Evolutionary conservation across 2,329 filamentous ascomycete genomes (phyloP).

Genomic region (Curvularia sp.): DNA sequence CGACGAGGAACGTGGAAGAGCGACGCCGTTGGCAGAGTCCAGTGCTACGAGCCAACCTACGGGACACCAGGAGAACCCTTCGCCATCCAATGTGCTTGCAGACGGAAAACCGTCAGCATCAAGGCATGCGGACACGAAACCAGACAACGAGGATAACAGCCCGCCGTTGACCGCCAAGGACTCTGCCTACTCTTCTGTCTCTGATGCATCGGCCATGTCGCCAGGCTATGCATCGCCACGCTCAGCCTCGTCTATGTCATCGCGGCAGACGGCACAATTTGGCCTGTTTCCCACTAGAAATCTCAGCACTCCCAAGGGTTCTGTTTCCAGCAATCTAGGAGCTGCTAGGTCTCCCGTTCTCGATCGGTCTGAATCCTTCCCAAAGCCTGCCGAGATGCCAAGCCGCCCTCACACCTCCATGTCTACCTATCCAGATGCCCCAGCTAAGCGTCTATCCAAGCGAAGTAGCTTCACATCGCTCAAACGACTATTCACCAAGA

Average conservation of each 20-base stretch:
- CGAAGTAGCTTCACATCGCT: conserved; percentile 47
- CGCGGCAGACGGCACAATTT: conserved; percentile 45
- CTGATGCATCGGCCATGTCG: conserved; percentile 44
- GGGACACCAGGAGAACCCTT: conserved; percentile 24
- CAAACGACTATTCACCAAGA: conserved; percentile 48
- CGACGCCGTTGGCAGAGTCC: conserved; percentile 22
- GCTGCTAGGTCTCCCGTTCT: conserved; percentile 37
- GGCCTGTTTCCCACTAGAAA: conserved; percentile 46
- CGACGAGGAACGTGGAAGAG: conserved; percentile 28
- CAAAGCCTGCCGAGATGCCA: conserved; percentile 27
- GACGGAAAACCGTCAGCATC: conserved; percentile 21
- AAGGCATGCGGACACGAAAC: conserved; percentile 19
- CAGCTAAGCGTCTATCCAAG: conserved; percentile 38
- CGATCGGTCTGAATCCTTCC: conserved; percentile 16
- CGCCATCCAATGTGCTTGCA: conserved; percentile 22
- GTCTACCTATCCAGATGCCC: conserved; percentile 34
- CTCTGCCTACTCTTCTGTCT: conserved; percentile 51
- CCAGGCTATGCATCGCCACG: conserved; percentile 37
- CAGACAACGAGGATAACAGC: conserved; percentile 34
- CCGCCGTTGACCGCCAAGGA: conserved; percentile 49
- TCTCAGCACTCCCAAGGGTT: conserved; percentile 44
- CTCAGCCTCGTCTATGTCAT: conserved; percentile 41
- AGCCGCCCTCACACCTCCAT: conserved; percentile 41
- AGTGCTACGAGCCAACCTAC: conserved; percentile 22
- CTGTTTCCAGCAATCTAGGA: conserved; percentile 39